phyloP scores from a whole-genome alignment of 495 filamentous ascomycete species.

The Daldinia grandis region DNA sequence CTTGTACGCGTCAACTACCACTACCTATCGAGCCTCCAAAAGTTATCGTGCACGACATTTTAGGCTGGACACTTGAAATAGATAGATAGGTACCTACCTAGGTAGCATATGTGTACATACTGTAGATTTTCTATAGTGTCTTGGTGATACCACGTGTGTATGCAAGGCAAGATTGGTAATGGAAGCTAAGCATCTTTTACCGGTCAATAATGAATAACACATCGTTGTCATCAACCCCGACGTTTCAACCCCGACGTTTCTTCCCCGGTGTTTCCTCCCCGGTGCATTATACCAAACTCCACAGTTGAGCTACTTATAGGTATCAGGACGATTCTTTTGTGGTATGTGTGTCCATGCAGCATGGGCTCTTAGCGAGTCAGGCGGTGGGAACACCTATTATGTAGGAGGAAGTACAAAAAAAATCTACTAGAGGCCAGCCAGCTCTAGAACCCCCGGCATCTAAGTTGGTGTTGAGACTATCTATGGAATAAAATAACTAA shows the following conservation, averaged over 20 bases:
- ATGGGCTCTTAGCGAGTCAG: slow-evolving; percentile 21
- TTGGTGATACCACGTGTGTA: slow-evolving; percentile 13
- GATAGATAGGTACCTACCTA: no score
- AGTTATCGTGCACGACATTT: slow-evolving; percentile 36
- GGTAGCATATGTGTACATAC: not conserved
- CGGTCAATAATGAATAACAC: slow-evolving; percentile 1
- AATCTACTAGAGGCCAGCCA: slow-evolving; percentile 24
- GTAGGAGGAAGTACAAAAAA: not conserved
- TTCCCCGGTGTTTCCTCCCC: not conserved
- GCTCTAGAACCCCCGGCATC: slow-evolving; percentile 40
- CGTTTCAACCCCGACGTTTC: not conserved
- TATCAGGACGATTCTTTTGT: not conserved
- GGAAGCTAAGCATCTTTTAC: slow-evolving; percentile 17
- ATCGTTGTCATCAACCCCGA: not conserved
- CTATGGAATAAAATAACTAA: slow-evolving; percentile 37
- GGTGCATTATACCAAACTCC: not conserved
- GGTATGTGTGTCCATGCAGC: not conserved
- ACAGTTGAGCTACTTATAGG: not conserved
- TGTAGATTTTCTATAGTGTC: slow-evolving; percentile 1
- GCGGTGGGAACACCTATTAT: slow-evolving; percentile 21
- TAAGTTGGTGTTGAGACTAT: slow-evolving; percentile 34
- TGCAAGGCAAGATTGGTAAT: slow-evolving; percentile 11
- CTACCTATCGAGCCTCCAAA: slow-evolving; percentile 17
- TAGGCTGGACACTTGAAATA: slow-evolving; percentile 19
- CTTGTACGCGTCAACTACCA: slow-evolving; percentile 40